A percentile compares a stretch with the other conserved stretches of the same genome.
phyloP scores from a whole-genome alignment of 2,329 filamentous ascomycete genomes.

The Fusarium nodosum region DNA sequence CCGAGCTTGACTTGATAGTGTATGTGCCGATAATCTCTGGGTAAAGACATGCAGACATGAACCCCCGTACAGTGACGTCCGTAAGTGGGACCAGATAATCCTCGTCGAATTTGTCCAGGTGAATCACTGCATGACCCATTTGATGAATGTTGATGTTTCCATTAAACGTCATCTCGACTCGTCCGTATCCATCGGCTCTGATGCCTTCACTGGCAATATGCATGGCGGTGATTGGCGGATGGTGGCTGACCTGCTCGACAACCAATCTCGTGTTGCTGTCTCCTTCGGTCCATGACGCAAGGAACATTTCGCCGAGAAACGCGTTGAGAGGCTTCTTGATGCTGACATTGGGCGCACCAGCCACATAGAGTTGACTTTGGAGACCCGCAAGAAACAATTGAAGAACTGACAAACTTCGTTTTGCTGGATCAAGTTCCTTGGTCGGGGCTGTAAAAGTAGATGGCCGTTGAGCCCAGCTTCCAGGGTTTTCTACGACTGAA shows the following conservation, averaged over 20 bases:
- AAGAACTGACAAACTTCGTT: conserved; percentile 61
- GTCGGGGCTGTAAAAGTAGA: conserved; percentile 63
- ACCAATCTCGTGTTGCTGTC: conserved; percentile 52
- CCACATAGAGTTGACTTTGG: conserved; percentile 63
- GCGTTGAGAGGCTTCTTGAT: conserved; percentile 68
- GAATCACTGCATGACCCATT: conserved; percentile 64
- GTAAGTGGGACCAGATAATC: conserved; percentile 64
- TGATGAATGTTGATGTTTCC: conserved; percentile 65
- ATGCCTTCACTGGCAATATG: conserved; percentile 62
- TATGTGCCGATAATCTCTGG: conserved; percentile 63
- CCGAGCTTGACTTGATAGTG: conserved; percentile 60
- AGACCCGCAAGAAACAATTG: conserved; percentile 63
- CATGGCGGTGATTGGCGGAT: conserved; percentile 67
- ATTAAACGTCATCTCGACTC: conserved; percentile 66
- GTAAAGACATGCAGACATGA: conserved; percentile 62
- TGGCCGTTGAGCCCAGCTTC: conserved; percentile 65
- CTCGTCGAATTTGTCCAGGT: conserved; percentile 63
- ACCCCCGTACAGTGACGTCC: conserved; percentile 62
- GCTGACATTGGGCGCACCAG: conserved; percentile 60
- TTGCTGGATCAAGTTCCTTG: conserved; percentile 58
- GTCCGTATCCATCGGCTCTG: conserved; percentile 64
- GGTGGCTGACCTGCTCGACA: conserved; percentile 65
- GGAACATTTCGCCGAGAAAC: conserved; percentile 65
- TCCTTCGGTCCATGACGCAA: conserved; percentile 57
- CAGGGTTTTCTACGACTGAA: conserved; percentile 65